Percentiles rank a stretch among this genome's conserved stretches.
These are phyloP conservation scores for Spathaspora boniae DNA, from an alignment of 805 yeast genomes.

Conservation along the genomic window DNA sequence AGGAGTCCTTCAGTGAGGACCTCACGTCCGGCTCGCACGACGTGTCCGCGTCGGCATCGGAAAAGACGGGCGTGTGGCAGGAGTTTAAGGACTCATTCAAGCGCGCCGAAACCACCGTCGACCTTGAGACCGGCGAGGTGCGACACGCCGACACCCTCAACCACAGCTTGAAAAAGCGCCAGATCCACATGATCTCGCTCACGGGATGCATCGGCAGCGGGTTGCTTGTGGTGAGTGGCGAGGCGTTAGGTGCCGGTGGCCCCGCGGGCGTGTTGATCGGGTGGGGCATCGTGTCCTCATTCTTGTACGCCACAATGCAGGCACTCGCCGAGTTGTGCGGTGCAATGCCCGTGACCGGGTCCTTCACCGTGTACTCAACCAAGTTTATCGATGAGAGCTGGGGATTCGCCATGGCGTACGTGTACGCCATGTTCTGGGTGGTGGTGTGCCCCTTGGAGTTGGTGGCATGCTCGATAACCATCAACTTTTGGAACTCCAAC, in stretches of 20 bases:
- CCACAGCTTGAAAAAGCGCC: slow-evolving; percentile 27
- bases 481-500: slow-evolving; percentile 36
- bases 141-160: slow-evolving; percentile 12
- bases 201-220: slow-evolving; percentile 44
- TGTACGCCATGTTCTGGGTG: slow-evolving; percentile 44
- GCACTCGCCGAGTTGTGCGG: slow-evolving; percentile 39
- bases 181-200: slow-evolving; percentile 36
- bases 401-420: slow-evolving; percentile 46
- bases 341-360: slow-evolving; percentile 36
- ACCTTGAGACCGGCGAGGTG: slow-evolving; percentile 1
- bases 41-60: too few relatives aligned
- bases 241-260: slow-evolving; percentile 30
- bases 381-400: slow-evolving; percentile 42
- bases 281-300: slow-evolving; percentile 38
- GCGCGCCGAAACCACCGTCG: slow-evolving; percentile 10
- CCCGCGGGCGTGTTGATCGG: slow-evolving; percentile 24
- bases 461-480: slow-evolving; percentile 40
- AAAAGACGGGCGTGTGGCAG: slow-evolving; percentile 19
- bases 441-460: slow-evolving; percentile 40
- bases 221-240: slow-evolving; percentile 37
- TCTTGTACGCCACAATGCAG: slow-evolving; percentile 43
- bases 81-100: slow-evolving; percentile 27
- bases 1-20: too few relatives aligned
- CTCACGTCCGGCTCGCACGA: too few relatives aligned
- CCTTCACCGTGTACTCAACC: slow-evolving; percentile 39